Percentiles rank a stretch among this genome's conserved stretches.
Conservation (phyloP, 208 protist genomes). For the Crithidia brevicula region DNA sequence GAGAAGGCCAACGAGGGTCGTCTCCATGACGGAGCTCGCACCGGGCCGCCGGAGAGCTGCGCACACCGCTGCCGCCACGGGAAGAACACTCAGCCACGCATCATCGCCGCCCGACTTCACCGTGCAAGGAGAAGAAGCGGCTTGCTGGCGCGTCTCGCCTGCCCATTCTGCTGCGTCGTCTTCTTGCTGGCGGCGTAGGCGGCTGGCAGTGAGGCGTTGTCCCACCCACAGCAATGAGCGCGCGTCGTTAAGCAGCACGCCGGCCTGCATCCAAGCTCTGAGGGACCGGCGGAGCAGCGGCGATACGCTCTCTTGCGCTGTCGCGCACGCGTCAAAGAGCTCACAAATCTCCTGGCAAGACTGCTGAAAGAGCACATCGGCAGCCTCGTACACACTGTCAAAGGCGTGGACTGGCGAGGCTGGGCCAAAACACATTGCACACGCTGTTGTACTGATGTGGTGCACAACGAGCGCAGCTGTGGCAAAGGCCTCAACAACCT, state of each 20-base stretch:
- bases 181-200: background rate
- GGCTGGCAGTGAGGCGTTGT: slow-evolving; percentile 7
- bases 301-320: background rate
- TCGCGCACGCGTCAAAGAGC: background rate
- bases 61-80: slow-evolving; percentile 5
- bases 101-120: background rate
- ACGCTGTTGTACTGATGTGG: background rate
- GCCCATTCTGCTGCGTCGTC: background rate
- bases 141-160: too few species aligned
- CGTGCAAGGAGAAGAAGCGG: too few species aligned
- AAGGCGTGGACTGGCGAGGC: background rate
- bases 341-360: background rate
- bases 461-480: background rate
- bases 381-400: slow-evolving; percentile 5
- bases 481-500: background rate
- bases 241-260: slow-evolving; percentile 28
- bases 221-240: slow-evolving; percentile 14
- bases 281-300: background rate
- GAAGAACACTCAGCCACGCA: slow-evolving; percentile 26
- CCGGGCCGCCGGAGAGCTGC: background rate
- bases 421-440: background rate
- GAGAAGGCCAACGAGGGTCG: background rate
- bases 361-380: slow-evolving; percentile 16
- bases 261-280: slow-evolving; percentile 31
- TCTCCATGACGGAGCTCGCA: background rate